Base-by-base conservation (phyloP, 2,329 filamentous ascomycete species). In the Fusarium duplospermum region DNA sequence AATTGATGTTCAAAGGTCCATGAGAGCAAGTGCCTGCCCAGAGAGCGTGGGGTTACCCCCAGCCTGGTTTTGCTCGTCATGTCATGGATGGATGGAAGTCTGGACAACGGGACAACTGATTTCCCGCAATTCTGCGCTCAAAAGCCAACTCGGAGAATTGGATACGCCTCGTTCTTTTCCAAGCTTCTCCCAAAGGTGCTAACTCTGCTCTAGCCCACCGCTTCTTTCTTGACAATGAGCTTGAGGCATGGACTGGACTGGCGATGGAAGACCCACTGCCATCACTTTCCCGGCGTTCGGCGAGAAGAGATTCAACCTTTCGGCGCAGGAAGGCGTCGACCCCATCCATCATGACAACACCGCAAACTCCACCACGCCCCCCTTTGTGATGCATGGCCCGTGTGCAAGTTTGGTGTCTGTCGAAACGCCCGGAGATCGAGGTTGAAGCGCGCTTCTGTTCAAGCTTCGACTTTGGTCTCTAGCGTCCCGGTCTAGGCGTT, bases 311-410 rank as follows among this genome's bases (percentile, higher is more conserved):
- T 16, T 45, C 59, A n/a, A 36, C 47, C 61, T 50, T 71, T 62
- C 59, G 64, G 66, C 69, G 71, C 67, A 73, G 64, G 70, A 70
- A 60, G 45, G 58, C 64, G 72, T 76, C 67, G 64, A 67, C 62
- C 57, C 65, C 62, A 67, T 67, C 36, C 62, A 62, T 45, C 31
- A 59, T 67, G 54, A 70, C 60, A 67, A 76, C 62, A 68, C 42
- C 24, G 22, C 64, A 69, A 60, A 36, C 35, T 59, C 56, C 56
- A 57, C 67, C 59, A 58, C 10, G 47, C 18, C 59, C 64, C 66
- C 66, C 68, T 67, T 66, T 31, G 52, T 35, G 62, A 36, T 73
- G 66, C 65, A 67, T 76, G 64, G 70, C 59, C 62, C 24, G 67
- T 74, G 72, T 73, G 52, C 35, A 42, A 62, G 31, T 40, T 42